Conservation (phyloP, 345 rosid genomes). For the Trapa bicornis region DNA sequence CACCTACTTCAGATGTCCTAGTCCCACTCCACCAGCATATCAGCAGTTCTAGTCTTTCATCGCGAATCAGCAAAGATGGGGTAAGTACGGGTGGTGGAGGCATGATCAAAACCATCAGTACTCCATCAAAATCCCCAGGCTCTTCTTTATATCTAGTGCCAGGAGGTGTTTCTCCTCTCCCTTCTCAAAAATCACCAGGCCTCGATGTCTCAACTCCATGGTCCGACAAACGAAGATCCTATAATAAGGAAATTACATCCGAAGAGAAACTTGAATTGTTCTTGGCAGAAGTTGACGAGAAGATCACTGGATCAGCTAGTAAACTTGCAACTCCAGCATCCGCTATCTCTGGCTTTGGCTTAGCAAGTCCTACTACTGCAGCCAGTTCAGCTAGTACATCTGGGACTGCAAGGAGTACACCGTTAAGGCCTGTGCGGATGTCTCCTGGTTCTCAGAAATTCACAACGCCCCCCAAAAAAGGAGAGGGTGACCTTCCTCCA, state of each 20-base stretch:
- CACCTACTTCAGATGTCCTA: conserved; percentile 49
- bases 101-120: conserved; percentile 32
- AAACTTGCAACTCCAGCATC: conserved; percentile 72
- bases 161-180: conserved; percentile 37
- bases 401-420: conserved; percentile 79
- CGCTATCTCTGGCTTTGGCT: conserved; percentile 47
- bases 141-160: conserved; percentile 65
- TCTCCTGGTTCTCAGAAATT: conserved; percentile 95
- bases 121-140: conserved; percentile 48
- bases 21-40: conserved; percentile 70
- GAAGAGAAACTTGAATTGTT: conserved; percentile 85
- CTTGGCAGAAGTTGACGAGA: conserved; percentile 70
- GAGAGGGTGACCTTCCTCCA: conserved; percentile 82
- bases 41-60: conserved; percentile 36
- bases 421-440: conserved; percentile 85
- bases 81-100: conserved; percentile 33
- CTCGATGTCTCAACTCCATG: conserved; percentile 67
- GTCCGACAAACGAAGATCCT: conserved; percentile 46
- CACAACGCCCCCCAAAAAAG: conserved; percentile 91
- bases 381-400: conserved; percentile 63
- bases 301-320: conserved; percentile 62
- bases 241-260: conserved; percentile 57
- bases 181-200: conserved; percentile 52
- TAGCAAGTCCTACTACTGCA: conserved; percentile 54
- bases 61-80: conserved; percentile 40